These are phyloP conservation scores for Paramecium biaurelia DNA, from an alignment of 73 alveolate genomes.

Conservation along the genomic window DNA sequence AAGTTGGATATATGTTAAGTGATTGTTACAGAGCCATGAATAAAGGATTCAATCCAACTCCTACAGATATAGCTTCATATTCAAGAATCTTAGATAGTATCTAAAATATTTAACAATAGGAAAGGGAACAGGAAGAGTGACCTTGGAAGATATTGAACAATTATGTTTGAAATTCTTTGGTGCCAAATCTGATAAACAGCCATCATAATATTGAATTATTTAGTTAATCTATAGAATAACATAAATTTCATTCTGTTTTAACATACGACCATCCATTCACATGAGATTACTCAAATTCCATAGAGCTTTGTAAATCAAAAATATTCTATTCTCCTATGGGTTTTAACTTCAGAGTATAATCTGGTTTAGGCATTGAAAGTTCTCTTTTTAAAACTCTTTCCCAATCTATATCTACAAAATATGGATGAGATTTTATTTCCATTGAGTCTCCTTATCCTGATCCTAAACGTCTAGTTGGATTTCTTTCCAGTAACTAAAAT, in stretches of 20 bases:
- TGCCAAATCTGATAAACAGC: conserved; percentile 25
- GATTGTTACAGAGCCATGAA: conserved; percentile 54
- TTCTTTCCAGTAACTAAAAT: conserved; percentile 80
- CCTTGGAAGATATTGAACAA: conserved; percentile 1
- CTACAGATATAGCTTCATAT: conserved; percentile 44
- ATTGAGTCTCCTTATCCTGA: conserved; percentile 85
- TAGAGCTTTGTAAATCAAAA: background rate
- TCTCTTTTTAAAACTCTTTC: conserved; percentile 54
- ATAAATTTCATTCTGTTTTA: background rate
- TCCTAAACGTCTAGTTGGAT: conserved; percentile 90
- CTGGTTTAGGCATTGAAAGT: conserved; percentile 10
- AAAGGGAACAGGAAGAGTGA: conserved; percentile 48
- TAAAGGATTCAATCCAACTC: conserved; percentile 56
- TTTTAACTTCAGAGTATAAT: conserved; percentile 5
- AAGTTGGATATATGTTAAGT: conserved; percentile 48
- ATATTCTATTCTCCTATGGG: background rate
- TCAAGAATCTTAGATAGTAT: conserved; percentile 45
- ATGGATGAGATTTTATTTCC: background rate
- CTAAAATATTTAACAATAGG: background rate
- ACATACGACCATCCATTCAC: conserved; percentile 55
- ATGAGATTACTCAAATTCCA: conserved; percentile 25
- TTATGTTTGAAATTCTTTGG: conserved; percentile 40
- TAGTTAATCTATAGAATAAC: background rate
- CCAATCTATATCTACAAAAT: background rate
- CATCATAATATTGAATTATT: background rate